Evolutionary conservation across 305 asterid genomes (phyloP).

Genomic region (Fraxinus nigra): DNA sequence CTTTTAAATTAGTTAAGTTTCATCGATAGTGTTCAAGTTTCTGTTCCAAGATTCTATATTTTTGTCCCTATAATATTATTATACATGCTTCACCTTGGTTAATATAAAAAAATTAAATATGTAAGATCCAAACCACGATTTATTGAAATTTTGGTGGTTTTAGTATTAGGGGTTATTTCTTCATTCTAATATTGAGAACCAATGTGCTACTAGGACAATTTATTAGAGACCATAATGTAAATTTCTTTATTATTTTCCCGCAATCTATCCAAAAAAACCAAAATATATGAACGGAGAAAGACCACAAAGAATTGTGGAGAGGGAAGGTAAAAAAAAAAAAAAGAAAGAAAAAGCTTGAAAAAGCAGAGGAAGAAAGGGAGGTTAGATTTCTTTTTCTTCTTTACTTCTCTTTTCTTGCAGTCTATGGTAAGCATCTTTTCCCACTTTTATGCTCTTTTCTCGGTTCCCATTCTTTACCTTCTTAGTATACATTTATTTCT

Average conservation of each 20-base stretch:
- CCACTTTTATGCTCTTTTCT: conserved; percentile 28
- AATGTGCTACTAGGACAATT: background rate
- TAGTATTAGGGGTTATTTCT: background rate
- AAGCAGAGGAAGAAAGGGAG: conserved; percentile 39
- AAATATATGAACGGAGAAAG: background rate
- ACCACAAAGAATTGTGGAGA: background rate
- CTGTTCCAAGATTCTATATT: background rate
- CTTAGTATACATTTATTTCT: conserved; percentile 14
- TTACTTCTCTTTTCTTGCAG: conserved; percentile 51
- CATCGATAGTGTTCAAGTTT: background rate
- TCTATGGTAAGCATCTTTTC: conserved; percentile 62
- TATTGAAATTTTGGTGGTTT: background rate
- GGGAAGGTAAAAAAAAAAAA: background rate
- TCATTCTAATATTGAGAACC: background rate
- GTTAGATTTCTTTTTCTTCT: conserved; percentile 35
- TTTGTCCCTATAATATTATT: background rate
- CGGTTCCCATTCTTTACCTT: conserved; percentile 42
- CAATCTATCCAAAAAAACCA: conserved; percentile 26
- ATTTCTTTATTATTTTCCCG: background rate
- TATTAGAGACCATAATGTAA: background rate
- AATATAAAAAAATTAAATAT: no score
- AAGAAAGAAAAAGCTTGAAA: conserved; percentile 32
- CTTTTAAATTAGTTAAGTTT: no score
- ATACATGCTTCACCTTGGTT: background rate
- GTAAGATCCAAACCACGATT: background rate